A percentile compares a stretch with the other conserved stretches of the same genome.
Conservation (phyloP, 164 flowering plant genomes). For the Nelumbo lutea region DNA sequence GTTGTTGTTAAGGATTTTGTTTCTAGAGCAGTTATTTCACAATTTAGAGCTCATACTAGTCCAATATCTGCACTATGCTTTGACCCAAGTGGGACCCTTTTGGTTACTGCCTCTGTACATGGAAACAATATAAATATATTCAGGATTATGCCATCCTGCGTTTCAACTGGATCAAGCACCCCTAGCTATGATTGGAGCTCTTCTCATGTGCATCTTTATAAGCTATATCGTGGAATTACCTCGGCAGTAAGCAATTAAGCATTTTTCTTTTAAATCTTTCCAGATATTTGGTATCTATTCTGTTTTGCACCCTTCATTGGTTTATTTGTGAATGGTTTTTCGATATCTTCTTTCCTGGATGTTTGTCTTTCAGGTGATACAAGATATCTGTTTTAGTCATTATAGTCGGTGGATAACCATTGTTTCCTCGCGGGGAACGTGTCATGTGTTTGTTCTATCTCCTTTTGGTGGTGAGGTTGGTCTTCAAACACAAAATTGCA, state of each 20-base stretch:
- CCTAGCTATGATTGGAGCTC: constrained; percentile 65
- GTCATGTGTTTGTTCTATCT: constrained; percentile 78
- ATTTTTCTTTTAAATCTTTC: neutral
- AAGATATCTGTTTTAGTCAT: constrained; percentile 89
- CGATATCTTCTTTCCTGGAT: constrained; percentile 2
- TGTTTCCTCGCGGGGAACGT: constrained; percentile 83
- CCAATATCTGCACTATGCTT: constrained; percentile 92
- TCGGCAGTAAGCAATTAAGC: constrained; percentile 63
- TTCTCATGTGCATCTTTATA: constrained; percentile 91
- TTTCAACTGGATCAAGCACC: constrained; percentile 44
- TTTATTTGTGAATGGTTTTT: neutral
- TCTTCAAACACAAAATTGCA: constrained; percentile 49
- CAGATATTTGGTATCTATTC: neutral
- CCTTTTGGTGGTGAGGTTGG: constrained; percentile 92
- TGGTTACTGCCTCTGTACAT: constrained; percentile 92
- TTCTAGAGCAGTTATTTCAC: constrained; percentile 70
- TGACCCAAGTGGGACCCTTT: constrained; percentile 92
- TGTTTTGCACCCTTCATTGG: neutral
- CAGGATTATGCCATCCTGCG: constrained; percentile 71
- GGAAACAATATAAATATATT: constrained; percentile 88
- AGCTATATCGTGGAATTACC: constrained; percentile 91
- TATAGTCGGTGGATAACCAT: constrained; percentile 94
- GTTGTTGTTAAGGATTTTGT: constrained; percentile 79
- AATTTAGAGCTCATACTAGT: constrained; percentile 90
- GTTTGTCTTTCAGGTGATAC: constrained; percentile 66